phyloP scores from a whole-genome alignment of 176 grass and related monocot genomes.

The Secale cereale region DNA sequence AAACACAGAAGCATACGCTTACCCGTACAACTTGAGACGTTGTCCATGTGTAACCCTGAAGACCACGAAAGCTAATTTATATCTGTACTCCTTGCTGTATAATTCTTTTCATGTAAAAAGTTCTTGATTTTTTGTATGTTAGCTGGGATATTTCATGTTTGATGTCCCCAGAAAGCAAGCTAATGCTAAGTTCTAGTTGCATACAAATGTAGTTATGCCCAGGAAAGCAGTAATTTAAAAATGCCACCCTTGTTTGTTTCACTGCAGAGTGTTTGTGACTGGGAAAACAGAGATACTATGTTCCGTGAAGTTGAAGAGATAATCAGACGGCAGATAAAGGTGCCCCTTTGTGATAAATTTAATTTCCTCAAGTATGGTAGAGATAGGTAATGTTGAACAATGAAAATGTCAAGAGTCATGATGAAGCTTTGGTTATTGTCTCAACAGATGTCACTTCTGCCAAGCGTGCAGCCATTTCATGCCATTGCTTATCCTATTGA shows the following conservation, averaged over 20 bases:
- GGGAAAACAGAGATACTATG: conserved; percentile 64
- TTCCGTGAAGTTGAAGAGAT: conserved; percentile 67
- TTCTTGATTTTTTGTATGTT: not conserved
- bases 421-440: not conserved
- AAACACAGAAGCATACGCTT: not conserved
- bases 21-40: not conserved
- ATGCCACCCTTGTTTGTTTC: not conserved
- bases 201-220: not conserved
- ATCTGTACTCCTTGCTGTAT: not conserved
- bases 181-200: not conserved
- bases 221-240: not conserved
- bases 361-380: not conserved
- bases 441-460: conserved; percentile 40
- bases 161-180: not conserved
- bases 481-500: conserved; percentile 83
- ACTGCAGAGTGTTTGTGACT: conserved; percentile 71
- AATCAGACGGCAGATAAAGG: conserved; percentile 76
- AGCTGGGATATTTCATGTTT: not conserved
- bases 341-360: conserved; percentile 4
- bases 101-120: not conserved
- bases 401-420: not conserved
- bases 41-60: not conserved
- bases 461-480: conserved; percentile 82
- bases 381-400: not conserved
- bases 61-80: not conserved